Percentiles rank a stretch among this genome's conserved stretches.
These are phyloP conservation scores for Helianthus tuberosus DNA, from an alignment of 129 eudicot genomes.

Conservation along the genomic window DNA sequence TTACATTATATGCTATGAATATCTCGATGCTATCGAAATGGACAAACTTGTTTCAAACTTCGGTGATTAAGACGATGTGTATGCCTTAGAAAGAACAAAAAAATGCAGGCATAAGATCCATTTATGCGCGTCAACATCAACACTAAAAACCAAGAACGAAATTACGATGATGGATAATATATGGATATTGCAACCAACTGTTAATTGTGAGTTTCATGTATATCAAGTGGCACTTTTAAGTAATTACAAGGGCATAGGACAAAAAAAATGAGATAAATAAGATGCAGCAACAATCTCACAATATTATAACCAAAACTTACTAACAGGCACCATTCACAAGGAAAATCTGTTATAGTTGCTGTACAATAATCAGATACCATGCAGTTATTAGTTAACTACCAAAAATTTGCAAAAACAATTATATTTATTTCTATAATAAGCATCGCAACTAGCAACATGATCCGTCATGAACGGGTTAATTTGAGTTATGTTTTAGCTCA, in stretches of 20 bases:
- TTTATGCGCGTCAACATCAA: conserved; percentile 8
- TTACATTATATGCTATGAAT: not conserved
- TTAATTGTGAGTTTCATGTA: not conserved
- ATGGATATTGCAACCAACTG: not conserved
- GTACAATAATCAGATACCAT: not conserved
- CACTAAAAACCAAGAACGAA: conserved; percentile 22
- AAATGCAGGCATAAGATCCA: conserved; percentile 24
- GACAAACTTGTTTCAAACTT: not conserved
- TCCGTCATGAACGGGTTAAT: not conserved
- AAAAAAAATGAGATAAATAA: conserved; percentile 7
- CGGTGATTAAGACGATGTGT: conserved; percentile 12
- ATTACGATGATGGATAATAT: not conserved
- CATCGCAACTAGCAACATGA: not conserved
- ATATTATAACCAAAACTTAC: not conserved
- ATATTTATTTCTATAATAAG: not conserved
- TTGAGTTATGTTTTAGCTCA: not conserved
- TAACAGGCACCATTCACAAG: not conserved
- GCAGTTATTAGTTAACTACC: not conserved
- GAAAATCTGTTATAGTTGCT: not conserved
- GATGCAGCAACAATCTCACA: not conserved
- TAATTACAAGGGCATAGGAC: conserved; percentile 25
- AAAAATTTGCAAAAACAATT: too few relatives aligned
- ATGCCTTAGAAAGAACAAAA: conserved; percentile 13
- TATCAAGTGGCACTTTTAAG: not conserved
- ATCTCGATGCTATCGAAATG: conserved; percentile 1